Evolutionary conservation across 768 basidiomycete species (phyloP).

Genomic region (Boletus sp.): DNA sequence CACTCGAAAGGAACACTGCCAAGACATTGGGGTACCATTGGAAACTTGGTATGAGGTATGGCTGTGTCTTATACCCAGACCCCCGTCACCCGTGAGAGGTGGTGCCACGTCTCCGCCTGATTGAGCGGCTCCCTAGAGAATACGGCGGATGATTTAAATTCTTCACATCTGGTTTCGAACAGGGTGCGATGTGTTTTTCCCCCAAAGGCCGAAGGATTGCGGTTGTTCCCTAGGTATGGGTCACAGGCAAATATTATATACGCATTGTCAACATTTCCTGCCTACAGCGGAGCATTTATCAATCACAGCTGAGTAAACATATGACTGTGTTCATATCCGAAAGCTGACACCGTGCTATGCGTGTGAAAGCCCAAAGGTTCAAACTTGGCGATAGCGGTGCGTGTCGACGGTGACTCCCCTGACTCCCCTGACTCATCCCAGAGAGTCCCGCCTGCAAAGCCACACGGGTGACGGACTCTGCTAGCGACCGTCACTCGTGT

Average conservation of each 20-base stretch:
- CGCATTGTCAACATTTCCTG: background rate
- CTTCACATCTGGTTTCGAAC: background rate
- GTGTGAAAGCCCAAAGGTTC: background rate
- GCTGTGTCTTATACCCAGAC: background rate
- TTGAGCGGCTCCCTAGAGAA: background rate
- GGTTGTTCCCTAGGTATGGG: background rate
- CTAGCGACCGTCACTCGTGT: background rate
- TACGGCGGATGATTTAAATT: background rate
- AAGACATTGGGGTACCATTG: constrained; percentile 5
- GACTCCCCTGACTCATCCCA: no score
- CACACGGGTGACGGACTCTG: background rate
- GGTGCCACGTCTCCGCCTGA: background rate
- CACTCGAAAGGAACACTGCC: constrained; percentile 2
- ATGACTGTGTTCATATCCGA: constrained; percentile 7
- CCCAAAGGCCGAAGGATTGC: no score
- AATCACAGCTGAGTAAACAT: background rate
- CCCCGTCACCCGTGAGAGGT: background rate
- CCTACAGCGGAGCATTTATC: background rate
- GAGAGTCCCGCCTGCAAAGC: background rate
- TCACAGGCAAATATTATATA: background rate
- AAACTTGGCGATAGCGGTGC: background rate
- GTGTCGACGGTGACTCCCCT: constrained; percentile 1
- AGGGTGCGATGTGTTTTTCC: background rate
- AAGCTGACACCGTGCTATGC: background rate
- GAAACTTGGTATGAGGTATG: background rate